Conservation (phyloP, 2,329 filamentous ascomycete species). For the Ramichloridium luteum region DNA sequence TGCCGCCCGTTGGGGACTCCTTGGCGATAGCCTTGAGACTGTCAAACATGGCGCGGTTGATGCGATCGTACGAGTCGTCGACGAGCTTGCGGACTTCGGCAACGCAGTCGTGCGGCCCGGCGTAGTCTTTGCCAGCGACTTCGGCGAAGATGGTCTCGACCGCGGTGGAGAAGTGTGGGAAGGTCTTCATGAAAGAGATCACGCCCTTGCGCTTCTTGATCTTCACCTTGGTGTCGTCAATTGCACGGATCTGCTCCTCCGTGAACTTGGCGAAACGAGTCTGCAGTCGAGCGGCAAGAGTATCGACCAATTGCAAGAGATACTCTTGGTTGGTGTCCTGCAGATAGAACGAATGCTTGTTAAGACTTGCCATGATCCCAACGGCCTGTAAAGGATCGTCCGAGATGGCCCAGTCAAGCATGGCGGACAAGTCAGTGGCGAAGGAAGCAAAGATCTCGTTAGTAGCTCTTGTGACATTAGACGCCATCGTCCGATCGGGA, state of each 20-base stretch:
- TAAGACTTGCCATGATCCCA: conserved; percentile 68
- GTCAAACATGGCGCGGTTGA: conserved; percentile 94
- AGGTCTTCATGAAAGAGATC: conserved; percentile 87
- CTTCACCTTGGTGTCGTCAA: conserved; percentile 97
- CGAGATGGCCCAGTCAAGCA: conserved; percentile 73
- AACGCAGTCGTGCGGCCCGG: conserved; percentile 38
- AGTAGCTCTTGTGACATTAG: conserved; percentile 74
- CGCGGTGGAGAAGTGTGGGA: conserved; percentile 71
- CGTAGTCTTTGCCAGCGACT: conserved; percentile 30
- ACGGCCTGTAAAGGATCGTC: conserved; percentile 84
- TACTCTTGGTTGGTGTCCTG: conserved; percentile 91
- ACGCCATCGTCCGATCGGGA: conserved; percentile 75
- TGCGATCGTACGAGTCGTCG: conserved; percentile 75
- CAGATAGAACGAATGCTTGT: conserved; percentile 65
- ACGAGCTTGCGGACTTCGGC: conserved; percentile 60
- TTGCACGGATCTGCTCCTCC: conserved; percentile 86
- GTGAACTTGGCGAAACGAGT: conserved; percentile 76
- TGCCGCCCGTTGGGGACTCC: conserved; percentile 41
- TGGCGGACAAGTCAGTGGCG: conserved; percentile 60
- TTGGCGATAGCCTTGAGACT: conserved; percentile 89
- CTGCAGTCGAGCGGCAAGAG: conserved; percentile 54
- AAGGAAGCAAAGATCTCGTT: conserved; percentile 78
- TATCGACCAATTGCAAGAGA: conserved; percentile 62
- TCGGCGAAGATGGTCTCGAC: conserved; percentile 69
- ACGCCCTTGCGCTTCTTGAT: conserved; percentile 97